These are phyloP conservation scores for Hypoxylon lienhwacheense DNA, from an alignment of 495 filamentous ascomycete species.

Conservation along the genomic window DNA sequence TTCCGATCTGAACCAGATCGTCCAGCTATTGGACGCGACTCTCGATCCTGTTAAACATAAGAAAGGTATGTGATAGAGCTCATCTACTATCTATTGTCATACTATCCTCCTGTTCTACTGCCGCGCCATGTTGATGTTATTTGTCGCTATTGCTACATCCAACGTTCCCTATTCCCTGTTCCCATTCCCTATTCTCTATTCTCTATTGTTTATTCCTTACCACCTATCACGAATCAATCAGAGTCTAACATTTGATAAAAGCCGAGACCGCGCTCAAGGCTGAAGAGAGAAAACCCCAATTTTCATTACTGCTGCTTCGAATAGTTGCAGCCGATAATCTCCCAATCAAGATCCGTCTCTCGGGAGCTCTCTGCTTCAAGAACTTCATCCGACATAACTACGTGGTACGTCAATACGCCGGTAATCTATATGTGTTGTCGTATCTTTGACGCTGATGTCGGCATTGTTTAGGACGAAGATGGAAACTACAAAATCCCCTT, in stretches of 20 bases:
- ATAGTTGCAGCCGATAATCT: slow-evolving; percentile 75
- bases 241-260: slow-evolving; percentile 42
- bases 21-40: slow-evolving; percentile 80
- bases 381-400: slow-evolving; percentile 94
- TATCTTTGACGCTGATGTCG: slow-evolving; percentile 10
- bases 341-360: slow-evolving; percentile 74
- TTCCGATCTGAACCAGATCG: slow-evolving; percentile 68
- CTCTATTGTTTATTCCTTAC: no score
- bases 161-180: no score
- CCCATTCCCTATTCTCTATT: no score
- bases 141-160: slow-evolving; percentile 3
- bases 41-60: slow-evolving; percentile 83
- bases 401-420: slow-evolving; percentile 55
- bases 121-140: background rate
- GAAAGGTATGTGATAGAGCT: slow-evolving; percentile 64
- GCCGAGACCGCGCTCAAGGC: slow-evolving; percentile 77
- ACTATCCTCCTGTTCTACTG: no score
- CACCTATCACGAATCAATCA: background rate
- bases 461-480: slow-evolving; percentile 70
- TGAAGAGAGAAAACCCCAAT: slow-evolving; percentile 77
- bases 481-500: slow-evolving; percentile 82
- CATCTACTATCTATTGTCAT: no score
- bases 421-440: background rate
- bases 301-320: slow-evolving; percentile 83
- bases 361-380: slow-evolving; percentile 96